These are phyloP conservation scores for Linderniella brevidens DNA, from an alignment of 257 asterid genomes.

Conservation along the genomic window DNA sequence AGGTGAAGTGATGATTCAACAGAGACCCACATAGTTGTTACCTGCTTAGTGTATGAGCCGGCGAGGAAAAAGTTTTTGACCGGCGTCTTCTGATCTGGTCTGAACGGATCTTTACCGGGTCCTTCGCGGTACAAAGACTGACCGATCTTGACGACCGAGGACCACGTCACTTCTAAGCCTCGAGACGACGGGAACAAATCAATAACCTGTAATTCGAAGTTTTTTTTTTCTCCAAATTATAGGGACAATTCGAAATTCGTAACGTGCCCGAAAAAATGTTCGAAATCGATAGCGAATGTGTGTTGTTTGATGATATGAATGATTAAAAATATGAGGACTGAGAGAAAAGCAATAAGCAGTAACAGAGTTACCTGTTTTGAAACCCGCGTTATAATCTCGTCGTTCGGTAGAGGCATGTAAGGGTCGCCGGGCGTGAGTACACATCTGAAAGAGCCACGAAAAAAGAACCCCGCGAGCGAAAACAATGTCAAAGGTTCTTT, in stretches of 20 bases:
- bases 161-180: slow-evolving; percentile 88
- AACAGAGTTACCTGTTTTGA: slow-evolving; percentile 60
- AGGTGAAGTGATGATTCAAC: too few relatives aligned
- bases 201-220: slow-evolving; percentile 38
- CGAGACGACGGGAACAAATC: slow-evolving; percentile 87
- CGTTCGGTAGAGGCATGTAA: slow-evolving; percentile 86
- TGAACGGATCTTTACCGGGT: slow-evolving; percentile 94
- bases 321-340: too few relatives aligned
- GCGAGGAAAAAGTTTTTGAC: slow-evolving; percentile 87
- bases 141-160: slow-evolving; percentile 89
- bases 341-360: too few relatives aligned
- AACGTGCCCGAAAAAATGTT: too few relatives aligned
- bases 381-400: slow-evolving; percentile 76
- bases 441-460: slow-evolving; percentile 35
- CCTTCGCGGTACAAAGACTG: slow-evolving; percentile 94
- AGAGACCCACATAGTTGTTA: slow-evolving; percentile 4
- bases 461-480: too few relatives aligned
- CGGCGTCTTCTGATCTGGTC: slow-evolving; percentile 97
- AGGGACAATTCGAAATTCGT: too few relatives aligned
- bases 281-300: too few relatives aligned
- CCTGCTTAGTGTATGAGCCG: slow-evolving; percentile 98
- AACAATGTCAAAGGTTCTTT: slow-evolving; percentile 7
- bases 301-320: too few relatives aligned
- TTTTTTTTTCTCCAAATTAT: too few relatives aligned
- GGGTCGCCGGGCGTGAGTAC: slow-evolving; percentile 99